phyloP scores from a whole-genome alignment of 2,329 filamentous ascomycete species.

The Rhynchosporium secalis region DNA sequence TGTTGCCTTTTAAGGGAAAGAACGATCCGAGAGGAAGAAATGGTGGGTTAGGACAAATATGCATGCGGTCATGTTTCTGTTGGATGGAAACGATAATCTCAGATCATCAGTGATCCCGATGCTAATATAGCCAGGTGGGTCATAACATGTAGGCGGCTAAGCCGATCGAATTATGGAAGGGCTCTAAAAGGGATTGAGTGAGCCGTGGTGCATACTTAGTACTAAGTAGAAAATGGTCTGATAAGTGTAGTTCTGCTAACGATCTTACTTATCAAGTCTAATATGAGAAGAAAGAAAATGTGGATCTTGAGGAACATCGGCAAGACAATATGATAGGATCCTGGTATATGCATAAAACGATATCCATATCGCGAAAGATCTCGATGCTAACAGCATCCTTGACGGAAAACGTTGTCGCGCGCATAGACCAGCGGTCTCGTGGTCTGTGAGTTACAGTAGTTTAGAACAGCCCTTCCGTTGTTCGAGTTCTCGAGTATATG shows the following conservation, averaged over 20 bases:
- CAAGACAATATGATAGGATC: too few relatives aligned
- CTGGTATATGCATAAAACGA: background rate
- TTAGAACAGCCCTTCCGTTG: background rate
- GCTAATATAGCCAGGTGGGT: conserved; percentile 3
- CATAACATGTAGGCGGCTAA: background rate
- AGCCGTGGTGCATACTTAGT: background rate
- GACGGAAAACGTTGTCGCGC: conserved; percentile 9
- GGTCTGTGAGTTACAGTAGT: background rate
- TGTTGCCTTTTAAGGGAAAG: background rate
- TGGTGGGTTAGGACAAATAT: conserved; percentile 5
- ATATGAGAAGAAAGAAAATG: background rate
- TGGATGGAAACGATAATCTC: background rate
- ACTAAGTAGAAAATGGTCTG: background rate
- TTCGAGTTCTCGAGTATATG: background rate
- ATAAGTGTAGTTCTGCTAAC: background rate
- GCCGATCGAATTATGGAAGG: conserved; percentile 5
- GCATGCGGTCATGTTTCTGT: conserved; percentile 2
- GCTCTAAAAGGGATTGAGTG: background rate
- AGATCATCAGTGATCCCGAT: conserved; percentile 2
- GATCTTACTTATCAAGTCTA: too few relatives aligned
- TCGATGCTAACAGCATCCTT: background rate
- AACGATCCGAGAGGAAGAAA: background rate
- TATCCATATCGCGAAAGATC: background rate
- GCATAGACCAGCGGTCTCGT: background rate
- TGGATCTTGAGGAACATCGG: too few relatives aligned